Base-by-base conservation (phyloP, 768 basidiomycete species). In the Termitomyces sp. region DNA sequence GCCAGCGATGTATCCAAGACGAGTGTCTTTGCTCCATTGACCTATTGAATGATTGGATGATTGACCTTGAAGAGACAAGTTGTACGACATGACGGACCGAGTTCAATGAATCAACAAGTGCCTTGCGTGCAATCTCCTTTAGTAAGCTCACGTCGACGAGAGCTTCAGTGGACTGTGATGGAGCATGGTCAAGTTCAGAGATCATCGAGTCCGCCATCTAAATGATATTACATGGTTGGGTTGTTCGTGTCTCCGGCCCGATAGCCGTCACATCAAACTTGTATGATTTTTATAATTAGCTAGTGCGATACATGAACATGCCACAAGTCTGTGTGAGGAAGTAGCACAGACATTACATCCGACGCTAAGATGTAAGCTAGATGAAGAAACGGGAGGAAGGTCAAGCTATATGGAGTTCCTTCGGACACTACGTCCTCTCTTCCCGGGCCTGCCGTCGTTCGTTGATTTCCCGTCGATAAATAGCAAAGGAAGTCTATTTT, bases 11-110 rank as follows among this genome's bases (percentile, higher is more conserved):
- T 78, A 67, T 98, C 94, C 1, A 99, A 81, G n/a, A 98, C 92
- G 31, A 99, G 85, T 0, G 96, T 99, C 78, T 99, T 98, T 47
- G 91, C 88, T 16, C 95, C 95, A 72, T 89, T 92, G 9, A 94
- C 88, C 91, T 93, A 61, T 47, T 58, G 1, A 60, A 37, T 51
- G 54, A 18, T 47, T 8, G 39, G 24, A 59, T 20, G 15, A 7
- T 54, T 34, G 52, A 37, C 36, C 39, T 22, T 45, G 37, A 39
- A 30, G 42, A 49, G n/a, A 42, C n/a, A 42, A 42, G 27, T 36
- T 63, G n/a, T n/a, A 20, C 30, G 20, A 54, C 22, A 8, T 20
- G 54, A 73, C 77, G 36, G 65, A 89, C 92, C 42, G 92, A 87
- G 70, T 96, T 95, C 62, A 97, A 74, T 20, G 89, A 84, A 67